Evolutionary conservation across 2,329 filamentous ascomycete genomes (phyloP), one percentile per base, ranked within the genome.

Genomic region (Hypoxylon sp.): DNA sequence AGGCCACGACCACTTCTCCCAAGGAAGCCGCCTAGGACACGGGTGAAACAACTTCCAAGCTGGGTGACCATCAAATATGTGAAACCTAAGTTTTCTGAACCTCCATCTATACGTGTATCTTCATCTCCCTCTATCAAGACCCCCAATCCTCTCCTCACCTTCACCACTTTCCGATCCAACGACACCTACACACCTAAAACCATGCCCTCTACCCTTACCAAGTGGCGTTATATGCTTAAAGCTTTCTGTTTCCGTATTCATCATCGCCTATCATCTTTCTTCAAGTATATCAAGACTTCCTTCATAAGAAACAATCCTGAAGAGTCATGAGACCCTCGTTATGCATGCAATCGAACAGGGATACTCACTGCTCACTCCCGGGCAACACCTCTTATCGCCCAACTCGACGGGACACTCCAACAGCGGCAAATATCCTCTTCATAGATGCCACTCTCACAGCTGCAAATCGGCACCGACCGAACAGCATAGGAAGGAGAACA

Each of bases 151-250:
- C 22, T 25, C 42, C 13, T 53, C 14, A 37, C 14, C 22, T 11
- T 30, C 22, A 22, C 48, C 2, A 27, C 37, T 57, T 60, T 56
- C 44, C 48, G 17, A 35, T 25, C 27, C 48, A 10, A 56, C 13
- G 5, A 56, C 7, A 64, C 60, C 68, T 69, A 70, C 25, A 49
- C 33, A 50, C 57, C 57, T 61, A 51, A 5, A 68, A 66, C 10
- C 30, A 76, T 76, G 70, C 63, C 58, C 55, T 70, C 61, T 49
- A 64, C 61, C 35, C 46, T 70, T 17, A 69, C 69, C 51, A 73
- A 72, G 58, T 71, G 64, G 56, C 71, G 70, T 70, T 66, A 70
- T 22, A 69, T 75, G 25, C 50, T 75, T 37, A 71, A 68, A 53
- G 60, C 69, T 56, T 30, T 72, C 46, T 58, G 37, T 44, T 66